These are phyloP conservation scores for Asterochloris sp. DNA, from an alignment of 139 green algal species.

Conservation along the genomic window DNA sequence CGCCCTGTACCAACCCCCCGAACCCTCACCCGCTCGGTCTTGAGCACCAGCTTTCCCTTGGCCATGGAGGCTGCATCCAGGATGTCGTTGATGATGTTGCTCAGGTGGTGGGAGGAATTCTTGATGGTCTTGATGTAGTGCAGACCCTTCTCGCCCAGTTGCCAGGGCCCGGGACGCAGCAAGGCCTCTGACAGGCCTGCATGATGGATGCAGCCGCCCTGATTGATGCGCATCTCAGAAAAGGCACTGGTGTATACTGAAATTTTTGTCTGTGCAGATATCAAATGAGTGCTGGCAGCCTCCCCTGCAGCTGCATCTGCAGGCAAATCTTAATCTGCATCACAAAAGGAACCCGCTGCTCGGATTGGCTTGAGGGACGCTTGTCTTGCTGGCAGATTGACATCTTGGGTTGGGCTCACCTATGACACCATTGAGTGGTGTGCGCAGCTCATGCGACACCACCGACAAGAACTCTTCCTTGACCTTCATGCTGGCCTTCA, in stretches of 20 bases:
- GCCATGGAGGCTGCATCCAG: slow-evolving; percentile 51
- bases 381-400: too few relatives aligned
- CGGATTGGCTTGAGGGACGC: too few relatives aligned
- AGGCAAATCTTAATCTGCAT: too few relatives aligned
- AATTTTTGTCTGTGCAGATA: too few relatives aligned
- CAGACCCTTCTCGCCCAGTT: slow-evolving; percentile 9
- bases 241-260: too few relatives aligned
- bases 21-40: slow-evolving; percentile 36
- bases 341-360: too few relatives aligned
- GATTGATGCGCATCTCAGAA: too few relatives aligned
- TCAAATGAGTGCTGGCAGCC: too few relatives aligned
- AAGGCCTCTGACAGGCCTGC: slow-evolving; percentile 23
- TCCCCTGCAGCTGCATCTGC: background rate
- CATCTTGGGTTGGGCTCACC: background rate
- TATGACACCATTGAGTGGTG: slow-evolving; percentile 82
- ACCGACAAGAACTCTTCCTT: slow-evolving; percentile 76
- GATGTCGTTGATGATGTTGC: slow-evolving; percentile 70
- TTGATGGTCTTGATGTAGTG: slow-evolving; percentile 23
- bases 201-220: background rate
- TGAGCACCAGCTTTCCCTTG: slow-evolving; percentile 47
- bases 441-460: slow-evolving; percentile 77
- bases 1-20: too few relatives aligned
- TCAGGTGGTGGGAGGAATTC: slow-evolving; percentile 34
- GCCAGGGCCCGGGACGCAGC: slow-evolving; percentile 9
- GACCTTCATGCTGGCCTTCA: slow-evolving; percentile 52